phyloP scores from a whole-genome alignment of 345 rosid species.

The Ricinus communis region DNA sequence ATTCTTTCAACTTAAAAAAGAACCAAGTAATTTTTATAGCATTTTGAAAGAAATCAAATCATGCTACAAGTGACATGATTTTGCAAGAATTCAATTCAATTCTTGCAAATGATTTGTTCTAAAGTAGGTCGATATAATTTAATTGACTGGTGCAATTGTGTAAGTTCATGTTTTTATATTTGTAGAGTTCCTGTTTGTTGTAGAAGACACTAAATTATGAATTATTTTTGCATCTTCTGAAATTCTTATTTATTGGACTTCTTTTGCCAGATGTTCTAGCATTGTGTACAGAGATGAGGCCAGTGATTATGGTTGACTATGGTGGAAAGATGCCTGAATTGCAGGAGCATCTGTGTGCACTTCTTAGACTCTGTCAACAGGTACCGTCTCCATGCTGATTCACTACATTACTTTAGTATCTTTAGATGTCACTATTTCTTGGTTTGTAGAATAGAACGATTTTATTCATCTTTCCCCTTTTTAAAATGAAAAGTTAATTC shows the following conservation, averaged over 20 bases:
- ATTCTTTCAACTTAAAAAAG: no score
- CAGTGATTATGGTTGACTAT: constrained; percentile 89
- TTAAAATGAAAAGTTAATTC: neutral
- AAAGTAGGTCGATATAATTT: neutral
- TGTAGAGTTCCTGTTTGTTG: no score
- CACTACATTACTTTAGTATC: constrained; percentile 5
- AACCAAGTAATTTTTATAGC: no score
- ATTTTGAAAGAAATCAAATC: no score
- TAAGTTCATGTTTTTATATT: neutral
- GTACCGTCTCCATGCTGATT: constrained; percentile 31
- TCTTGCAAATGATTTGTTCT: no score
- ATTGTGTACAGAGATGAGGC: constrained; percentile 74
- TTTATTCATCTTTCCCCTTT: neutral
- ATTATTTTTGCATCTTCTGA: no score
- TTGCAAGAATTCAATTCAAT: no score
- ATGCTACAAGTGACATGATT: no score
- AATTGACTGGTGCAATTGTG: neutral
- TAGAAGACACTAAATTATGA: no score
- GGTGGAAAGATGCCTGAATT: constrained; percentile 95
- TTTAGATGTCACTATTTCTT: neutral
- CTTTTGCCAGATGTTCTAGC: constrained; percentile 69
- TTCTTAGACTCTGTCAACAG: constrained; percentile 63
- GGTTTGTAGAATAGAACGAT: neutral
- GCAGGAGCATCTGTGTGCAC: constrained; percentile 58
- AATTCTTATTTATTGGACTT: neutral